Percentiles rank a stretch among this genome's conserved stretches.
These are phyloP conservation scores for Escovopsis weberi DNA, from an alignment of 2,329 filamentous ascomycete genomes.

Conservation along the genomic window DNA sequence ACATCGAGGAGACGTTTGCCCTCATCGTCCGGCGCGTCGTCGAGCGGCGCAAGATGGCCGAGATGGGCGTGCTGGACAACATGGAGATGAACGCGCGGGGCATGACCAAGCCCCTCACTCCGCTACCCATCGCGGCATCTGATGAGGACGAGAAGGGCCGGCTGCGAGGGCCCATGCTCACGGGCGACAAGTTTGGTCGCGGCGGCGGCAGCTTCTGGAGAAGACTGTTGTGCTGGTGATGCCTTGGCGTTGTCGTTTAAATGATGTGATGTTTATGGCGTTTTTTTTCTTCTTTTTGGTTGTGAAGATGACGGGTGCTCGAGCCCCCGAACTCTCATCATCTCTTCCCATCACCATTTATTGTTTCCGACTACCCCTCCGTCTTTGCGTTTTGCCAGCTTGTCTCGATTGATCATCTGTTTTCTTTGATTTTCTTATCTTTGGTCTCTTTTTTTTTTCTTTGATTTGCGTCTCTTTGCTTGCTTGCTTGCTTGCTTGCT, in stretches of 20 bases:
- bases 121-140: conserved; percentile 25
- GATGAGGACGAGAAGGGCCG: conserved; percentile 31
- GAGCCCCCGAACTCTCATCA: too few species aligned
- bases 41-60: conserved; percentile 38
- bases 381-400: too few species aligned
- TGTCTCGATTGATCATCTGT: too few species aligned
- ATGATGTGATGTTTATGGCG: too few species aligned
- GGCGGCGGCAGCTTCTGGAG: conserved; percentile 37
- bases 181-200: conserved; percentile 29
- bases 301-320: too few species aligned
- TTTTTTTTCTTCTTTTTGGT: not conserved
- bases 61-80: conserved; percentile 28
- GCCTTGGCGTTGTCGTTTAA: not conserved
- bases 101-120: conserved; percentile 43
- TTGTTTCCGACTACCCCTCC: too few species aligned
- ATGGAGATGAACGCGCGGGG: conserved; percentile 33
- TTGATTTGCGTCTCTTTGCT: not conserved
- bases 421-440: too few species aligned
- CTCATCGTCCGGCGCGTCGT: conserved; percentile 48
- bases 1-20: conserved; percentile 81
- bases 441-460: too few species aligned
- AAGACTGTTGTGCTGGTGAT: conserved; percentile 41
- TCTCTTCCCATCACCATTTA: too few species aligned
- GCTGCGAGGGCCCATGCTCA: conserved; percentile 27
- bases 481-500: too few species aligned